Evolutionary conservation across 1,284 basidiomycete species (phyloP).

Genomic region (Ustilago curta): DNA sequence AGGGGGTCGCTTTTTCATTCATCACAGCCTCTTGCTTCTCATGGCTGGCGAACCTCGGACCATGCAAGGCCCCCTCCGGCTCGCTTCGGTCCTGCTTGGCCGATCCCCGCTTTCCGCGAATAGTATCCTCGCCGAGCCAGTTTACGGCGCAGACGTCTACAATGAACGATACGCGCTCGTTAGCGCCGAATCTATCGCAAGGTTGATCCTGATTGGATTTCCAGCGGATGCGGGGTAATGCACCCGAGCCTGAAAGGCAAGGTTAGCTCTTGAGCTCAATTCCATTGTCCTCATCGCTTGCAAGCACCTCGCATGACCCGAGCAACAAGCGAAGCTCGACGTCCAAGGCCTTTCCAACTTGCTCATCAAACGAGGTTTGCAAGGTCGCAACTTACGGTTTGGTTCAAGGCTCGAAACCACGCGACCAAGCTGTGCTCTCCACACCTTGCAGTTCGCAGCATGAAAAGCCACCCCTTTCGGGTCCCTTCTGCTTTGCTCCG

Average conservation of each 20-base stretch:
- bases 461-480: slow-evolving; percentile 5
- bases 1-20: background rate
- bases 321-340: background rate
- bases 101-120: background rate
- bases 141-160: too few species aligned
- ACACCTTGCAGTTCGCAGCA: slow-evolving; percentile 3
- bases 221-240: slow-evolving; percentile 1
- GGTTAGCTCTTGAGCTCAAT: background rate
- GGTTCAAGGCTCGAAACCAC: slow-evolving; percentile 1
- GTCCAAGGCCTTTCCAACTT: background rate
- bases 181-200: background rate
- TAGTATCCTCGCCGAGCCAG: too few species aligned
- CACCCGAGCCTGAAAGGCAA: slow-evolving; percentile 5
- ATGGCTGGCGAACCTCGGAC: background rate
- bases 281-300: slow-evolving; percentile 4
- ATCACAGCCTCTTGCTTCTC: background rate
- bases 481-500: background rate
- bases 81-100: background rate
- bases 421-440: background rate
- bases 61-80: too few species aligned
- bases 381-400: too few species aligned
- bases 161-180: background rate
- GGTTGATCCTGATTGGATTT: background rate
- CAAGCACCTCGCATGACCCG: background rate
- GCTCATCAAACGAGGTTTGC: background rate